Conservation (phyloP, 1,139 yeast species). For the Blastobotrys persicus region DNA sequence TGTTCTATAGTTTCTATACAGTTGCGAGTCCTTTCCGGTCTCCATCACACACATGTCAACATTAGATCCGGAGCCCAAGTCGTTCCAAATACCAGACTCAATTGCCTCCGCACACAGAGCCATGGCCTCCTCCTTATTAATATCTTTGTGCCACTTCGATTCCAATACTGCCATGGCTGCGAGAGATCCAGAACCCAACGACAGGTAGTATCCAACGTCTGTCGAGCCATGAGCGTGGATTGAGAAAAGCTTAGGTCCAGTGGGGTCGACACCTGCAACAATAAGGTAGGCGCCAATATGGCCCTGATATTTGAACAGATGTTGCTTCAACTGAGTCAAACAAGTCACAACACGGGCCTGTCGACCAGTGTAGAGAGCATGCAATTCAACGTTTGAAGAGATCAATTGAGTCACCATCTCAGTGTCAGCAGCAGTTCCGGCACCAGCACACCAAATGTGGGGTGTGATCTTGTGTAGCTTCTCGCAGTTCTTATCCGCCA, state of each 20-base stretch:
- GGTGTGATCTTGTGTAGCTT: constrained; percentile 91
- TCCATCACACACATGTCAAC: constrained; percentile 98
- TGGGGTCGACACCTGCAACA: constrained; percentile 96
- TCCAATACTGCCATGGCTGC: constrained; percentile 99
- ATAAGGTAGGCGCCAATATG: constrained; percentile 94
- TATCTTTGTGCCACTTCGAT: constrained; percentile 74
- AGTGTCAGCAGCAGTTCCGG: constrained; percentile 99
- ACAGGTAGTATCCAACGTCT: constrained; percentile 88
- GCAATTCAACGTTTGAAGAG: constrained; percentile 86
- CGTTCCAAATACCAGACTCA: constrained; percentile 98
- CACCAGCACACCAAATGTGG: constrained; percentile 98
- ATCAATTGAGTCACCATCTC: constrained; percentile 94
- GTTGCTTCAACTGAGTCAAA: constrained; percentile 89
- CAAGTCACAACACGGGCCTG: constrained; percentile 94
- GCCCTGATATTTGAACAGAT: constrained; percentile 93
- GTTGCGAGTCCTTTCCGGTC: constrained; percentile 70
- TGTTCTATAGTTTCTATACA: constrained; percentile 81
- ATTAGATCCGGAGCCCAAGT: constrained; percentile 96
- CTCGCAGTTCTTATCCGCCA: constrained; percentile 97
- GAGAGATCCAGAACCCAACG: constrained; percentile 95
- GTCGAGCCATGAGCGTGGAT: constrained; percentile 98
- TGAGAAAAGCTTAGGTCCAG: constrained; percentile 89
- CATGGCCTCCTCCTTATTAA: constrained; percentile 85
- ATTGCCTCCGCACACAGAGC: constrained; percentile 88
- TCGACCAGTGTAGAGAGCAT: constrained; percentile 75